Base-by-base conservation (phyloP, 352 stramenopile species). In the Pythium insidiosum region DNA sequence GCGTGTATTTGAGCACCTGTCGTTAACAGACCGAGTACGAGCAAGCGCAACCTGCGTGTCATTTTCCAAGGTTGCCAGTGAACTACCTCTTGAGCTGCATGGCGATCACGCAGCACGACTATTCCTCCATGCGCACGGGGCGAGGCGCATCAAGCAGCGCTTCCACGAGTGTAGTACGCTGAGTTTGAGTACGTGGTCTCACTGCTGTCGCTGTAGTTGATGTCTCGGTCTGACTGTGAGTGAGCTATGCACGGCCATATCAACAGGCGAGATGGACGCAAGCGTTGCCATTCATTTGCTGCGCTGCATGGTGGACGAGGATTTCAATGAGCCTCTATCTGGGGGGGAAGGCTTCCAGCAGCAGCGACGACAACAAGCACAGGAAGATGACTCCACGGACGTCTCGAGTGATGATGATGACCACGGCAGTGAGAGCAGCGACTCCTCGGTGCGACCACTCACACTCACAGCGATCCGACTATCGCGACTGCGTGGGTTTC, bases 391-490 rank as follows among this genome's bases (percentile, higher is more conserved):
- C 28, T 15, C 28, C 28, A 15, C 28, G 28, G 28, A 33, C 15
- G 28, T 15, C 28, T 9, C 9, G 28, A 28, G 21, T 29, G 59
- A 66, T 22, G 58, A 2, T 9, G 62, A 83, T 20, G 66, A 61
- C 33, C 79, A 33, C 28, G 28, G 28, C 9, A 33, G 9, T 33
- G 28, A 15, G 9, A 33, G 9, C 15, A 15, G 15, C 28, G 9
- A 33, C 9, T 15, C 9, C 28, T 13, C 9, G 28, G 28, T 9
- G 28, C 15, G 9, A 13, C 28, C 28, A 33, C 28, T n/a, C n/a
- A n/a, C n/a, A n/a, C n/a, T n/a, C n/a, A 30, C 49, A 4, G 30
- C 58, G 18, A 58, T 82, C 21, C 53, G 50, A 1, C 39, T 85
- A 0, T 19, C 12, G 11, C 49, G 58, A 26, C 47, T 82, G 3